phyloP scores from a whole-genome alignment of 2,329 filamentous ascomycete species.

The Ilyonectria mors-panacis region DNA sequence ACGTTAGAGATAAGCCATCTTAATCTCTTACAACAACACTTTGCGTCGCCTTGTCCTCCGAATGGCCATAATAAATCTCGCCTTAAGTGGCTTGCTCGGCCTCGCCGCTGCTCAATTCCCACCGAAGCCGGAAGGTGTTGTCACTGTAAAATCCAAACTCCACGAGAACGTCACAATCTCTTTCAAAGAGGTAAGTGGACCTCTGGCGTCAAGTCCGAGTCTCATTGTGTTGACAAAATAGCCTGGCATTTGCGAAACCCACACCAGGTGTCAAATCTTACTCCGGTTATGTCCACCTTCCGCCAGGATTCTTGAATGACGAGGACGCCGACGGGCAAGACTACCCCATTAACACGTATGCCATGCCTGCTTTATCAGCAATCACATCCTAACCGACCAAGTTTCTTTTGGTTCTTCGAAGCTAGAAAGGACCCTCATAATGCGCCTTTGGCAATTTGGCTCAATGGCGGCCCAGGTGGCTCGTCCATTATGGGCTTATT shows the following conservation, averaged over 20 bases:
- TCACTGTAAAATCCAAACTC: slow-evolving; percentile 31
- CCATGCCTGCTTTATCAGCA: neutral
- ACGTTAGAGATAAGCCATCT: too few relatives aligned
- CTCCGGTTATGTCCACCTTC: slow-evolving; percentile 69
- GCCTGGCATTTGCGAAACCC: slow-evolving; percentile 68
- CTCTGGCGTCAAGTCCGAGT: too few relatives aligned
- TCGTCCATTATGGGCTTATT: slow-evolving; percentile 43
- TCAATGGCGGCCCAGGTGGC: slow-evolving; percentile 72
- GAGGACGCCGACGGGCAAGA: slow-evolving; percentile 23
- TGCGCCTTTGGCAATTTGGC: slow-evolving; percentile 64
- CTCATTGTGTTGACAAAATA: slow-evolving; percentile 31
- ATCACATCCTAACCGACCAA: neutral
- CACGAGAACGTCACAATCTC: slow-evolving; percentile 39
- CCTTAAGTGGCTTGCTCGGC: slow-evolving; percentile 12
- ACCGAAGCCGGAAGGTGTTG: slow-evolving; percentile 35
- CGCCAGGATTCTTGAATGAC: slow-evolving; percentile 29
- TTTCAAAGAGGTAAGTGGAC: slow-evolving; percentile 36
- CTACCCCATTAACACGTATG: slow-evolving; percentile 38
- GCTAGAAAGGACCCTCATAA: slow-evolving; percentile 44
- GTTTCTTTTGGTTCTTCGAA: slow-evolving; percentile 51
- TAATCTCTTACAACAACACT: neutral
- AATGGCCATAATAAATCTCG: neutral
- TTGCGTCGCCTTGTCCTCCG: neutral
- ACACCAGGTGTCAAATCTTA: slow-evolving; percentile 48
- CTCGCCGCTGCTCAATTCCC: slow-evolving; percentile 41